A percentile compares a stretch with the other conserved stretches of the same genome.
phyloP scores from a whole-genome alignment of 2,329 filamentous ascomycete genomes.

The Ceratocystis huliohia region DNA sequence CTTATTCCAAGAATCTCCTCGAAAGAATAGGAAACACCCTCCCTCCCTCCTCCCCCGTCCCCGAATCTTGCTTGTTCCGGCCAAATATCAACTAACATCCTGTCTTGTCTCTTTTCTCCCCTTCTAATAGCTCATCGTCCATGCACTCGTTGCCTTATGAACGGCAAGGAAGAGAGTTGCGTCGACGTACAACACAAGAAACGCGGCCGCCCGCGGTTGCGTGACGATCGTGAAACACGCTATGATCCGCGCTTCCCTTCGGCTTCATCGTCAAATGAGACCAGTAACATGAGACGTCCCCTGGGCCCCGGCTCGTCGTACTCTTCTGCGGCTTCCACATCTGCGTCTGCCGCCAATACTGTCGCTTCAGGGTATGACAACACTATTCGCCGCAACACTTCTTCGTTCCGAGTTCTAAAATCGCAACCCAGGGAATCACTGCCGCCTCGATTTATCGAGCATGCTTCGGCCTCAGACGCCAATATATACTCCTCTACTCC shows the following conservation, averaged over 20 bases:
- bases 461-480: conserved; percentile 36
- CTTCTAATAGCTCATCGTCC: conserved; percentile 52
- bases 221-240: conserved; percentile 54
- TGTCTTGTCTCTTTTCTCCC: background rate
- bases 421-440: conserved; percentile 39
- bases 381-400: conserved; percentile 3
- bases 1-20: no score
- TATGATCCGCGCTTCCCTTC: conserved; percentile 40
- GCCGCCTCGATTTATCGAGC: conserved; percentile 39
- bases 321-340: conserved; percentile 12
- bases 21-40: background rate
- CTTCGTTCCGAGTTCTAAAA: conserved; percentile 39
- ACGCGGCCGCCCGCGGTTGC: conserved; percentile 60
- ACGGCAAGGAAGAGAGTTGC: conserved; percentile 69
- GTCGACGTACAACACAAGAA: conserved; percentile 81
- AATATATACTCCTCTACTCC: conserved; percentile 32
- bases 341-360: background rate
- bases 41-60: background rate
- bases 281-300: conserved; percentile 16
- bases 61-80: conserved; percentile 18
- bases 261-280: conserved; percentile 26
- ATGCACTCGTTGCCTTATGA: conserved; percentile 63
- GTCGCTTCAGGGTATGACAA: conserved; percentile 30
- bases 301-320: conserved; percentile 17
- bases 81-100: no score